These are phyloP conservation scores for Geranium rotundifolium DNA, from an alignment of 345 rosid genomes.

Conservation along the genomic window DNA sequence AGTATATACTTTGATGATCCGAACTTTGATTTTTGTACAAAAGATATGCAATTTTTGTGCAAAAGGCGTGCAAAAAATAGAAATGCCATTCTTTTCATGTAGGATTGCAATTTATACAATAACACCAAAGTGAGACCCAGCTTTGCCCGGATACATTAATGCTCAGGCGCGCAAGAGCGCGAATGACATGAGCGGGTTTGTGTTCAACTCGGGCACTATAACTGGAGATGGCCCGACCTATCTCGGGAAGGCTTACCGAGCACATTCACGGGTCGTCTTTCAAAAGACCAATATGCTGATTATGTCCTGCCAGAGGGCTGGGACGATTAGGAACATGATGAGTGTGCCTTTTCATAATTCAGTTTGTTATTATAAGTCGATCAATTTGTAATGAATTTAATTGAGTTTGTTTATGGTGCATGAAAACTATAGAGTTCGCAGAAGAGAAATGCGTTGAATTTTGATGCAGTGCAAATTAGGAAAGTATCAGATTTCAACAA, in stretches of 20 bases:
- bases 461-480: too few species aligned
- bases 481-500: too few species aligned
- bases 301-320: slow-evolving; percentile 35
- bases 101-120: too few species aligned
- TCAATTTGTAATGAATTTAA: not conserved
- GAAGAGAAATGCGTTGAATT: slow-evolving; percentile 29
- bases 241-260: slow-evolving; percentile 49
- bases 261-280: slow-evolving; percentile 34
- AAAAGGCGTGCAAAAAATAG: too few species aligned
- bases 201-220: too few species aligned
- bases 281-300: slow-evolving; percentile 20
- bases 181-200: slow-evolving; percentile 33
- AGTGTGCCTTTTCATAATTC: slow-evolving; percentile 19
- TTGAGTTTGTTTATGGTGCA: too few species aligned
- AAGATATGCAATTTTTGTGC: too few species aligned
- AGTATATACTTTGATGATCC: too few species aligned
- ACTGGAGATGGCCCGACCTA: too few species aligned
- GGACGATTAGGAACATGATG: slow-evolving; percentile 25
- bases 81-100: too few species aligned
- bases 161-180: slow-evolving; percentile 36
- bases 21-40: too few species aligned
- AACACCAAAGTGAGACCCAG: too few species aligned
- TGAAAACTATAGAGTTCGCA: slow-evolving; percentile 15
- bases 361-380: not conserved
- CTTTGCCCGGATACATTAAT: slow-evolving; percentile 28